Evolutionary conservation across 2,329 filamentous ascomycete genomes (phyloP), one percentile per base, ranked within the genome.

Genomic region (Ambrosiella beaveri): DNA sequence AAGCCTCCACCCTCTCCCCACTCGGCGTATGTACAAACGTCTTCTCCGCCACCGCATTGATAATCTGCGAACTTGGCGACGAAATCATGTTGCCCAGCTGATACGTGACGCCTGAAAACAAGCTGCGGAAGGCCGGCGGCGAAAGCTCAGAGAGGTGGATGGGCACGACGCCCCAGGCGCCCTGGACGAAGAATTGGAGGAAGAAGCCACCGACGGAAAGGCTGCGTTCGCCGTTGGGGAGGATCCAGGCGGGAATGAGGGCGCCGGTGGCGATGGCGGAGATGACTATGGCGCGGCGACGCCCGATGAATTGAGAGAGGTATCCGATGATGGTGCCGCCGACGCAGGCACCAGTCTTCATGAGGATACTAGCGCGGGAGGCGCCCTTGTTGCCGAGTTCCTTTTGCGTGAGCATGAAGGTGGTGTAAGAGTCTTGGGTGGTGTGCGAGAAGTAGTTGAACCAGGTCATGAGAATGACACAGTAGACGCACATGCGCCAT

Each of bases 401-500:
- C 69, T 90, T 89, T 64, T 87, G 77, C 3, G 76, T 76, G 44
- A 84, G 74, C 82, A 90, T 85, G 67, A 89, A 88, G 2, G 86
- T 89, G 0, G 86, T 88, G 71, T 89, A 90, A 54, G 79, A 84
- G 71, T 91, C 86, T 68, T 91, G 86, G 27, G 81, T 84, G 1
- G 85, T 87, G 72, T 91, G 86, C 55, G 82, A 85, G 71, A 86
- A 88, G 68, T 75, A 82, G 70, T 82, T 83, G 73, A 82, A 81
- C 76, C 84, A 86, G 0, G 82, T 85, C 86, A 90, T 89, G 56
- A 91, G 73, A 62, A 90, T 75, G 67, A 86, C 73, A 68, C 84
- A 86, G 73, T 90, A 91, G 57, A 89, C 66, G 64, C 80, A 84
- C 78, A 89, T 81, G 67, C 79, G 80, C 86, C 86, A 90, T 68